Evolutionary conservation across 163 green algal genomes (phyloP).

Genomic region (Scenedesmus sp.): DNA sequence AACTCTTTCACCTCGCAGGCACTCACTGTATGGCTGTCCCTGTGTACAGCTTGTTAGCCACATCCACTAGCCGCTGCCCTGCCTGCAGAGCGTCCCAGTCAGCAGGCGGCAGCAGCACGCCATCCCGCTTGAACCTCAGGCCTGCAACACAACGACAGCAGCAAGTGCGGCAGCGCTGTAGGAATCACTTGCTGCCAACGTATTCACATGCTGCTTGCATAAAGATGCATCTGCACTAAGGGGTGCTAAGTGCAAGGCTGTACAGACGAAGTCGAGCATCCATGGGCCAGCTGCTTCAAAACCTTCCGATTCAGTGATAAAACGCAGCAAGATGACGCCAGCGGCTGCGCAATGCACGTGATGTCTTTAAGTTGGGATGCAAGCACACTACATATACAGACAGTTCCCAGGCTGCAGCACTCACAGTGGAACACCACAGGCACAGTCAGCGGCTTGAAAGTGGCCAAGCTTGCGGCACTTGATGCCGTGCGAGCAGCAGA

Average conservation of each 20-base stretch:
- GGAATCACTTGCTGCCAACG: neutral
- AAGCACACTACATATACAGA: no score
- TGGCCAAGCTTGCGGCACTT: neutral
- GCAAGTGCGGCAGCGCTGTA: neutral
- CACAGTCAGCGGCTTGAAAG: neutral
- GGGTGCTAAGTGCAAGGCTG: no score
- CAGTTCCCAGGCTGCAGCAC: neutral
- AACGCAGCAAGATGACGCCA: no score
- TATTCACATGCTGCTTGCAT: no score
- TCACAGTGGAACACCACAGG: constrained; percentile 26
- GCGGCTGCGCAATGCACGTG: neutral
- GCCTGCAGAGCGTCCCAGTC: neutral
- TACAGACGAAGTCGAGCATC: no score
- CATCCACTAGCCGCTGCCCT: neutral
- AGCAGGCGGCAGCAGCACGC: neutral
- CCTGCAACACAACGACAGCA: neutral
- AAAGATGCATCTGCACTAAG: no score
- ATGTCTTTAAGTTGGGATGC: neutral
- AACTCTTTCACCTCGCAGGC: neutral
- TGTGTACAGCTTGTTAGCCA: constrained; percentile 10
- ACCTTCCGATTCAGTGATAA: no score
- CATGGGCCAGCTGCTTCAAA: no score
- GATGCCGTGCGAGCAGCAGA: neutral
- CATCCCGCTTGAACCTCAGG: neutral
- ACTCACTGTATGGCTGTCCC: neutral